Evolutionary conservation across 176 grass and related monocot genomes (phyloP), one percentile per base, ranked within the genome.

Genomic region (Carex pumila): DNA sequence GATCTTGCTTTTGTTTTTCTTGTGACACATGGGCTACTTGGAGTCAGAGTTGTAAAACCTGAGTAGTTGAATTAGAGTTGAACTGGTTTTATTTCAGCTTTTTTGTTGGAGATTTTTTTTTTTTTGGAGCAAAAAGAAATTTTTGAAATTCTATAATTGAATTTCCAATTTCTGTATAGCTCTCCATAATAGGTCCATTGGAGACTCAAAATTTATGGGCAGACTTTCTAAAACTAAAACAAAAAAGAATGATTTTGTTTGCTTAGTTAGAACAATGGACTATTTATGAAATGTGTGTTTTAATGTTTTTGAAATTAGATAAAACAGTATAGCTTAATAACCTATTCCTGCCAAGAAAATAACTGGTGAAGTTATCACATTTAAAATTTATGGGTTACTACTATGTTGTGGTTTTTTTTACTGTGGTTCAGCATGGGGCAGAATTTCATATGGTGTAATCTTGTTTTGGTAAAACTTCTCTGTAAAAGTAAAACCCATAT

Each of bases 401-500:
- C 41, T 49, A 9, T 49, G 11, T 22, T 22, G 5, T 72, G 69
- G 15, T 49, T 72, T 18, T 25, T 25, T 72, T 47, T 39, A 22
- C 69, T 49, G 18, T 19, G 7, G 8, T 7, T 9, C 3, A 21
- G 7, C 15, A 52, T 50, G 18, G n/a, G 9, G n/a, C 30, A 34
- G 10, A 66, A 66, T 66, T 7, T 71, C 15, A 71, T 71, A 14
- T 68, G 65, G 3, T 25, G 31, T 17, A 7, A 17, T 37, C 12
- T 37, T 32, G 7, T 5, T 18, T 32, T 45, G 25, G 39, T 39
- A 65, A 32, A 81, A 87, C 21, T 83, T 79, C 81, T 87, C 49
- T 61, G n/a, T 14, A 79, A 86, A 83, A 12, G 83, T 84, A 64
- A 84, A 65, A 65, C 30, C 39, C 34, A 71, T 39, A 64, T 47